Evolutionary conservation across 1,284 basidiomycete genomes (phyloP).

Genomic region (Amylostereum areolatum): DNA sequence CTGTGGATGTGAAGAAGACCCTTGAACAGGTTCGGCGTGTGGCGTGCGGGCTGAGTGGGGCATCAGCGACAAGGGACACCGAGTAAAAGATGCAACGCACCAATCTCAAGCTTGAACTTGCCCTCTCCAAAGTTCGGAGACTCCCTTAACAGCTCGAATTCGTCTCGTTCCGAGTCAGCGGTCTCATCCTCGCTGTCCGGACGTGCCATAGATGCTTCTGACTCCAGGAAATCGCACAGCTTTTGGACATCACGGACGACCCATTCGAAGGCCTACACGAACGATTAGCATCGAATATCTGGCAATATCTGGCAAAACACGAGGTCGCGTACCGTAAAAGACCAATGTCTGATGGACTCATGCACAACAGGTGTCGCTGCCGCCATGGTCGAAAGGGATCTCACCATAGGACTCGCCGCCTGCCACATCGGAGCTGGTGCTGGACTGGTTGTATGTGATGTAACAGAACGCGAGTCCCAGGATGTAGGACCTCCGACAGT

Average conservation of each 20-base stretch:
- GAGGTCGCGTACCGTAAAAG: conserved; percentile 41
- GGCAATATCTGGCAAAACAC: neutral
- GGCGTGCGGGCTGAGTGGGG: conserved; percentile 5
- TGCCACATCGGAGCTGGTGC: conserved; percentile 18
- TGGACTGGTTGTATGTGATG: conserved; percentile 17
- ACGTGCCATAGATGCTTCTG: conserved; percentile 5
- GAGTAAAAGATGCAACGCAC: conserved; percentile 25
- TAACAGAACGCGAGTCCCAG: conserved; percentile 23
- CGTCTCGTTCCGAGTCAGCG: conserved; percentile 19
- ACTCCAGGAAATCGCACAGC: conserved; percentile 46
- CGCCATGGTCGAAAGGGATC: conserved; percentile 12
- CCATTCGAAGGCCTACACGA: conserved; percentile 61
- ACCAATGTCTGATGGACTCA: conserved; percentile 53
- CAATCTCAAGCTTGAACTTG: conserved; percentile 68
- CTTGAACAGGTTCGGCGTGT: conserved; percentile 2
- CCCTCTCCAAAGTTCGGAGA: conserved; percentile 64
- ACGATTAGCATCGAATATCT: neutral
- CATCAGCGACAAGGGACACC: too few relatives aligned
- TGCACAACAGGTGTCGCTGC: conserved; percentile 18
- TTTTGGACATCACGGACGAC: conserved; percentile 50
- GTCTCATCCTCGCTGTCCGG: conserved; percentile 8
- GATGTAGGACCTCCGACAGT: conserved; percentile 15
- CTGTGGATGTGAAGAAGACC: conserved; percentile 17
- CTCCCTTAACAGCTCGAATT: conserved; percentile 59
- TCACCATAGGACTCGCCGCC: conserved; percentile 11